A percentile compares a stretch with the other conserved stretches of the same genome.
phyloP scores from a whole-genome alignment of 2,329 filamentous ascomycete genomes.

The Talaromyces albobiverticillius region DNA sequence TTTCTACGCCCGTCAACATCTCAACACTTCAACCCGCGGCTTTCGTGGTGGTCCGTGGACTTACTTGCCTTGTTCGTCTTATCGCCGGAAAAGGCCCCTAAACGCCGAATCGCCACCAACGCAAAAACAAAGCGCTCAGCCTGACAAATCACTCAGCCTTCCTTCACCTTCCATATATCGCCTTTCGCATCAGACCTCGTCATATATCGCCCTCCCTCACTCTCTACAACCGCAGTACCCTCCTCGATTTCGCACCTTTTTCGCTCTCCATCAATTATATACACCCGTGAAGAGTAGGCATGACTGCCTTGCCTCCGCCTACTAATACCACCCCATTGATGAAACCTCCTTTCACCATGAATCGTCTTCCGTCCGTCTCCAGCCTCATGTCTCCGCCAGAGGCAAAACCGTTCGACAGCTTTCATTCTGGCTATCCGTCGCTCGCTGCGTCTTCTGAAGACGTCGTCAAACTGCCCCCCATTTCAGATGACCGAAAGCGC shows the following conservation, averaged over 20 bases:
- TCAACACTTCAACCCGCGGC: too few species aligned
- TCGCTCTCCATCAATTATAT: too few species aligned
- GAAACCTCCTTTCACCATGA: conserved; percentile 30
- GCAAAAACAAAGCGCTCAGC: conserved; percentile 8
- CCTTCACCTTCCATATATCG: conserved; percentile 28
- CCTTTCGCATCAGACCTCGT: conserved; percentile 21
- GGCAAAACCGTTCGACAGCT: conserved; percentile 51
- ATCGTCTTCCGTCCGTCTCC: conserved; percentile 41
- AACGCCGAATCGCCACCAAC: conserved; percentile 15
- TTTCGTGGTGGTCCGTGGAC: too few species aligned
- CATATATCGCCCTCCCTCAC: conserved; percentile 17
- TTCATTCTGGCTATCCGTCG: conserved; percentile 30
- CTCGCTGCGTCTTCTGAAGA: conserved; percentile 28
- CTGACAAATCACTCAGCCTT: conserved; percentile 25
- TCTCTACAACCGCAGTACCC: neutral
- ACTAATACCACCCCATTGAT: conserved; percentile 10
- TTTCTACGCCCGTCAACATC: too few species aligned
- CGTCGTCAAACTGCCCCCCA: conserved; percentile 37
- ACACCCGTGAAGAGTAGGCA: too few species aligned
- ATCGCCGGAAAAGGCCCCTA: conserved; percentile 12
- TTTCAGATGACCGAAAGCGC: conserved; percentile 40
- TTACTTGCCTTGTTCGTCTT: conserved; percentile 1
- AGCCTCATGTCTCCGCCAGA: conserved; percentile 48
- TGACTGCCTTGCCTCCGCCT: conserved; percentile 14
- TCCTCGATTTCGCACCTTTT: neutral